Conservation (phyloP, 2,329 filamentous ascomycete genomes). For the Paecilomyces variotii region DNA sequence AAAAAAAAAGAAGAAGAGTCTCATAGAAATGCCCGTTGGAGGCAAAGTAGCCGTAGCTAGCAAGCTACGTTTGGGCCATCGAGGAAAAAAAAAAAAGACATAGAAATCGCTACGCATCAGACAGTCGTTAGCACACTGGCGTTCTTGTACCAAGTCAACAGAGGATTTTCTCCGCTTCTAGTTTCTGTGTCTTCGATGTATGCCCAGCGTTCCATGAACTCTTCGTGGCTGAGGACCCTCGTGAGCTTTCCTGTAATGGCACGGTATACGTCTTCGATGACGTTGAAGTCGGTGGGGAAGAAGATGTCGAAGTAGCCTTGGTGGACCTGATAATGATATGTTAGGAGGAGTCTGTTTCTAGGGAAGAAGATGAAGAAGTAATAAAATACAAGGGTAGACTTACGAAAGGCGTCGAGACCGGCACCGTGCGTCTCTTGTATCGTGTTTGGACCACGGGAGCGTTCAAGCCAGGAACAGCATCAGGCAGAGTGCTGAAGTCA, state of each 20-base stretch:
- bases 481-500: conserved; percentile 81
- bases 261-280: conserved; percentile 86
- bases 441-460: conserved; percentile 94
- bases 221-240: conserved; percentile 74
- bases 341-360: neutral
- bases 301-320: conserved; percentile 99
- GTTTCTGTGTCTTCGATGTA: conserved; percentile 85
- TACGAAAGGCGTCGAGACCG: conserved; percentile 84
- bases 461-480: conserved; percentile 76
- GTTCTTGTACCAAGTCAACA: conserved; percentile 91
- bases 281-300: conserved; percentile 90
- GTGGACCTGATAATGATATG: conserved; percentile 58
- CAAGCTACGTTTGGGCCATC: neutral
- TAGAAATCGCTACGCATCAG: conserved; percentile 33
- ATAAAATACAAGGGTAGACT: conserved; percentile 24
- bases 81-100: neutral
- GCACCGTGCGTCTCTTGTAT: conserved; percentile 77
- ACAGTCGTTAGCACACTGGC: conserved; percentile 86
- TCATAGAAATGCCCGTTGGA: neutral
- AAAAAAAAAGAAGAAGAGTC: neutral
- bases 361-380: too few species aligned
- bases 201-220: conserved; percentile 85
- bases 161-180: conserved; percentile 81
- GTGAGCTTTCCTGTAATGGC: conserved; percentile 90
- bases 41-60: neutral